Conservation (phyloP, 2,329 filamentous ascomycete genomes). For the Orbilia quercus region DNA sequence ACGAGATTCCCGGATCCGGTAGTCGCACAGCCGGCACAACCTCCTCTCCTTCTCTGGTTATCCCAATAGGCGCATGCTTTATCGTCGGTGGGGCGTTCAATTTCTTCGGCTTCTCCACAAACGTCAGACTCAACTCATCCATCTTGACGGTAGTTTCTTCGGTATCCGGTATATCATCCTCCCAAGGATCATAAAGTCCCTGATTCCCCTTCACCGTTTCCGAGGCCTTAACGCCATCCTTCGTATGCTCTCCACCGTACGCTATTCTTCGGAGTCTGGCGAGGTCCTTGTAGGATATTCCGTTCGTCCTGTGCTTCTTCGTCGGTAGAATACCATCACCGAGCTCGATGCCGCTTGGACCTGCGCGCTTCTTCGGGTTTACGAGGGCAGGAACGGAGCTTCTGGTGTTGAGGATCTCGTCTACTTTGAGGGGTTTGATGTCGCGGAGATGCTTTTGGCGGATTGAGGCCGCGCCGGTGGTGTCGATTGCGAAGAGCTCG, state of each 20-base stretch:
- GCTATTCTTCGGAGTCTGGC: conserved; percentile 81
- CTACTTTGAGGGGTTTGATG: conserved; percentile 83
- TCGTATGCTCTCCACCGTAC: conserved; percentile 72
- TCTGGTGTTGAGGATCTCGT: conserved; percentile 88
- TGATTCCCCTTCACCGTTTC: conserved; percentile 65
- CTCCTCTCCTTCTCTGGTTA: conserved; percentile 81
- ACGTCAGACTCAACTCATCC: conserved; percentile 67
- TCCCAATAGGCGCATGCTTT: conserved; percentile 79
- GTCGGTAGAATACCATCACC: conserved; percentile 75
- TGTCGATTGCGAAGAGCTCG: conserved; percentile 87
- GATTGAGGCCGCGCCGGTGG: conserved; percentile 75
- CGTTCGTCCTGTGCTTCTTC: conserved; percentile 81
- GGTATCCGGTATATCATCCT: conserved; percentile 64
- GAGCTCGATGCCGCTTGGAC: conserved; percentile 40
- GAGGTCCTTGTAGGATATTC: conserved; percentile 86
- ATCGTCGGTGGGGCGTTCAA: conserved; percentile 80
- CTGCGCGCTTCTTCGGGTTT: conserved; percentile 77
- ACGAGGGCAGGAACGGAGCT: conserved; percentile 84
- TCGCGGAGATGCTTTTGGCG: conserved; percentile 73
- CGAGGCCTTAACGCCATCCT: conserved; percentile 64
- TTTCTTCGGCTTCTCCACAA: conserved; percentile 74
- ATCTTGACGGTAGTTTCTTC: conserved; percentile 62
- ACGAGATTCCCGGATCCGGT: conserved; percentile 85
- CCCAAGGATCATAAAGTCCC: conserved; percentile 84
- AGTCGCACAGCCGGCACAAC: conserved; percentile 79